A percentile compares a stretch with the other conserved stretches of the same genome.
These are phyloP conservation scores for Neoboletus magnificus DNA, from an alignment of 768 basidiomycete genomes.

Conservation along the genomic window DNA sequence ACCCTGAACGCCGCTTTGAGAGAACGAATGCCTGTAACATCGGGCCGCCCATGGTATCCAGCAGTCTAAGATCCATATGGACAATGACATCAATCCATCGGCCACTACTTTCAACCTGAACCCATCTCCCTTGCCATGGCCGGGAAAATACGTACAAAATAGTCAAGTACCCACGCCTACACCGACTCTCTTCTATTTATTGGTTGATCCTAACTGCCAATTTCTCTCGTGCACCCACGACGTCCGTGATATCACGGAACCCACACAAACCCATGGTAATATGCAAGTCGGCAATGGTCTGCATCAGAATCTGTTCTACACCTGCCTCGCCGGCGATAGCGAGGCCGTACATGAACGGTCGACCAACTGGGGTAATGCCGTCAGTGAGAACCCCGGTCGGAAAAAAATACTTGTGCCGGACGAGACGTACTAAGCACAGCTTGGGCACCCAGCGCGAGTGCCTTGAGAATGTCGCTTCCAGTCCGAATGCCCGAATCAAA, in stretches of 20 bases:
- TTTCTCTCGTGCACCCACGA: slow-evolving; percentile 35
- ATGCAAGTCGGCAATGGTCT: slow-evolving; percentile 42
- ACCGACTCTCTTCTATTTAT: neutral
- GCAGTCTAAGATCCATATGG: neutral
- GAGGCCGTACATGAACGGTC: slow-evolving; percentile 48
- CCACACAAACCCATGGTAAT: slow-evolving; percentile 44
- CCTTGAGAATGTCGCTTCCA: slow-evolving; percentile 53
- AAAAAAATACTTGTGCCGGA: neutral
- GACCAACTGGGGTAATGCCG: slow-evolving; percentile 28
- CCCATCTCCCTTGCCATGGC: neutral
- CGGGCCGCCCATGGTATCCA: neutral
- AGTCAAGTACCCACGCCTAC: neutral
- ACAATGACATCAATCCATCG: neutral
- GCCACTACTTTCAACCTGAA: too few species aligned
- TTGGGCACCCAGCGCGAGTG: slow-evolving; percentile 56
- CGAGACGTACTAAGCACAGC: slow-evolving; percentile 41
- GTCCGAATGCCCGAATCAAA: slow-evolving; percentile 62
- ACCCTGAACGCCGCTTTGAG: neutral
- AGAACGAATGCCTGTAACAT: neutral
- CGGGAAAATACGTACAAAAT: neutral
- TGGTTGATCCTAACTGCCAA: slow-evolving; percentile 29
- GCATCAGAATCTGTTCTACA: slow-evolving; percentile 46
- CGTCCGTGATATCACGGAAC: slow-evolving; percentile 35
- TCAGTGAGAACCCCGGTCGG: neutral
- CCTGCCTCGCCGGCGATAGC: slow-evolving; percentile 47